Evolutionary conservation across 129 eudicot species (phyloP).

Genomic region (Pittosporum tobira): DNA sequence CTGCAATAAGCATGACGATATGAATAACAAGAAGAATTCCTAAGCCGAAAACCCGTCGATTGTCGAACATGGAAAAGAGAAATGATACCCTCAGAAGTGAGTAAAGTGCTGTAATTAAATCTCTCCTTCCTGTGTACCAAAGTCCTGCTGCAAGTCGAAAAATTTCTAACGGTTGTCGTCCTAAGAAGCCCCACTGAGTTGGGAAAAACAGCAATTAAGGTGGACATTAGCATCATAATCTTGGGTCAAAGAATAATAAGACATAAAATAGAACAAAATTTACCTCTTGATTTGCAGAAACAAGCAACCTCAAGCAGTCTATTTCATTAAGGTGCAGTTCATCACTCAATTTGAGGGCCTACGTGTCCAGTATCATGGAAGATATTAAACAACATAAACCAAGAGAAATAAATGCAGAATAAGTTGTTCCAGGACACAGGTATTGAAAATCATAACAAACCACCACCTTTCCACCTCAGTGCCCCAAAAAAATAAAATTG

Average conservation of each 20-base stretch:
- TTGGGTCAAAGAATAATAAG: neutral
- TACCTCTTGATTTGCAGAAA: conserved; percentile 98
- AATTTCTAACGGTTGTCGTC: conserved; percentile 71
- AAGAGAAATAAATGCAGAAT: too few relatives aligned
- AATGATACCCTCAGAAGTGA: conserved; percentile 71
- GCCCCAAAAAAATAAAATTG: too few relatives aligned
- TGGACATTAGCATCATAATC: neutral
- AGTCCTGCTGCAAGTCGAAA: conserved; percentile 81
- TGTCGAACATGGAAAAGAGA: conserved; percentile 10
- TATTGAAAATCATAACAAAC: too few relatives aligned
- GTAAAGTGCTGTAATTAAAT: conserved; percentile 69
- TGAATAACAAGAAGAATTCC: neutral
- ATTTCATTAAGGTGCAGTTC: conserved; percentile 97
- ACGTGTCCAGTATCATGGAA: conserved; percentile 3
- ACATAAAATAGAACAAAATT: conserved; percentile 8
- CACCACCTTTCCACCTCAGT: too few relatives aligned
- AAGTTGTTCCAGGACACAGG: too few relatives aligned
- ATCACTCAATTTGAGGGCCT: conserved; percentile 93
- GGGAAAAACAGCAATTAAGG: conserved; percentile 11
- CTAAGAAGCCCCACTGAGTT: conserved; percentile 76
- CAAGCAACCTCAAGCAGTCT: conserved; percentile 79
- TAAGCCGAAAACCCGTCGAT: neutral
- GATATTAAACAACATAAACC: neutral
- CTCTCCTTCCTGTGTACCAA: conserved; percentile 98
- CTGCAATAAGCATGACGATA: conserved; percentile 32